Percentiles rank a stretch among this genome's conserved stretches.
These are phyloP conservation scores for Fusarium nodosum DNA, from an alignment of 2,329 filamentous ascomycete genomes.

Conservation along the genomic window DNA sequence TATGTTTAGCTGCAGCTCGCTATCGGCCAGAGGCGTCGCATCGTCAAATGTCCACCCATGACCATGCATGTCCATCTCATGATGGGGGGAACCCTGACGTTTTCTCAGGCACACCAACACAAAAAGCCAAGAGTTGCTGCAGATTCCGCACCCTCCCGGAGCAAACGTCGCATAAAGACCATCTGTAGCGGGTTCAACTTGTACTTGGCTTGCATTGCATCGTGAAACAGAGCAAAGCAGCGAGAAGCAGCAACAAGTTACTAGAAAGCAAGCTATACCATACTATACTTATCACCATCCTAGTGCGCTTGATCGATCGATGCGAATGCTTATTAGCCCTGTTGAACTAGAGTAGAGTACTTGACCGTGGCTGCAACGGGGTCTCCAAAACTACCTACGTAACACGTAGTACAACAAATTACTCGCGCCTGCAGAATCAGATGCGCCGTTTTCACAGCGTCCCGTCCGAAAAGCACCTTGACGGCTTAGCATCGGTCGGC, in stretches of 20 bases:
- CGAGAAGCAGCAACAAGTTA: neutral
- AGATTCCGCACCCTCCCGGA: slow-evolving; percentile 25
- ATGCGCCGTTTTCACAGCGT: slow-evolving; percentile 30
- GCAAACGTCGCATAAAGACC: slow-evolving; percentile 15
- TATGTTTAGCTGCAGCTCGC: slow-evolving; percentile 45
- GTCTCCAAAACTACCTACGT: slow-evolving; percentile 1
- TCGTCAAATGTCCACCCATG: slow-evolving; percentile 27
- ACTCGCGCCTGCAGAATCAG: slow-evolving; percentile 5
- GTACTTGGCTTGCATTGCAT: slow-evolving; percentile 10
- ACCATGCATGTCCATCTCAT: slow-evolving; percentile 17
- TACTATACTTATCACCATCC: slow-evolving; percentile 5
- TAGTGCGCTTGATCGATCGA: slow-evolving; percentile 1
- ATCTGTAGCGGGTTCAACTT: slow-evolving; percentile 15
- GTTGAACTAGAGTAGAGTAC: neutral
- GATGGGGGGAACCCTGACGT: slow-evolving; percentile 19
- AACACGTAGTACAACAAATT: slow-evolving; percentile 11
- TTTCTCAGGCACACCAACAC: slow-evolving; percentile 34
- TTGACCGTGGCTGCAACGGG: neutral
- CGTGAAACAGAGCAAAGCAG: slow-evolving; percentile 21
- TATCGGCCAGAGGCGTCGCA: slow-evolving; percentile 44
- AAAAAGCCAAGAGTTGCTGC: slow-evolving; percentile 18
- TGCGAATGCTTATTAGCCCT: neutral
- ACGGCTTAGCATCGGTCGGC: slow-evolving; percentile 43
- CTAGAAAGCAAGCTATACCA: neutral
- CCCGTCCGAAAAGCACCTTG: slow-evolving; percentile 19